phyloP scores from a whole-genome alignment of 2,329 filamentous ascomycete genomes.

The Tolypocladium guangdongense region DNA sequence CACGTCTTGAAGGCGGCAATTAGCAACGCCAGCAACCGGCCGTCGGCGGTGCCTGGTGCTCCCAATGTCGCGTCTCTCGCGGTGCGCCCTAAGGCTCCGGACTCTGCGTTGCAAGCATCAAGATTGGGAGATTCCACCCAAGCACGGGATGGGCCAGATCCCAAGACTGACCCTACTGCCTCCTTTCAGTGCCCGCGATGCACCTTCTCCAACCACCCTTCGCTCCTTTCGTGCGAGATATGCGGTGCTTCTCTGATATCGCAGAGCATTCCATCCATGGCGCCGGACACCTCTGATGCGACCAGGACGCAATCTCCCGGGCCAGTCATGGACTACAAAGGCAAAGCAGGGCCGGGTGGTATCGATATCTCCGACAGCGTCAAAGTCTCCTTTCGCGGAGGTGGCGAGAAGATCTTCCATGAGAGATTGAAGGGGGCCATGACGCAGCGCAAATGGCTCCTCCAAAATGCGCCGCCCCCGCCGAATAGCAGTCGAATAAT shows the following conservation, averaged over 20 bases:
- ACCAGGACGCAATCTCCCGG: conserved; percentile 66
- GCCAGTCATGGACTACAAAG: conserved; percentile 41
- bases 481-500: conserved; percentile 45
- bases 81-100: not conserved
- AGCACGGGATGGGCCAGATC: not conserved
- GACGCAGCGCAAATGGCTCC: conserved; percentile 89
- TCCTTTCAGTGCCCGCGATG: conserved; percentile 69
- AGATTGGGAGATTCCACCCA: not conserved
- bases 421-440: conserved; percentile 81
- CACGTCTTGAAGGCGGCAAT: conserved; percentile 83
- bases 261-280: conserved; percentile 27
- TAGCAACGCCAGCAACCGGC: conserved; percentile 53
- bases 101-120: not conserved
- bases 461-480: conserved; percentile 79
- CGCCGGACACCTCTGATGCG: conserved; percentile 24
- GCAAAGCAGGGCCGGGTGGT: conserved; percentile 18
- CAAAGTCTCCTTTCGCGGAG: conserved; percentile 83
- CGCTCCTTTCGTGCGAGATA: conserved; percentile 76
- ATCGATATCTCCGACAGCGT: conserved; percentile 60
- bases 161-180: conserved; percentile 12
- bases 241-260: conserved; percentile 68
- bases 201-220: conserved; percentile 89
- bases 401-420: conserved; percentile 82
- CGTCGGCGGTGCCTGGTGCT: conserved; percentile 5
- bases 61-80: not conserved